Evolutionary conservation across 2,329 filamentous ascomycete species (phyloP).

Genomic region (Cladobotryum protrusum): DNA sequence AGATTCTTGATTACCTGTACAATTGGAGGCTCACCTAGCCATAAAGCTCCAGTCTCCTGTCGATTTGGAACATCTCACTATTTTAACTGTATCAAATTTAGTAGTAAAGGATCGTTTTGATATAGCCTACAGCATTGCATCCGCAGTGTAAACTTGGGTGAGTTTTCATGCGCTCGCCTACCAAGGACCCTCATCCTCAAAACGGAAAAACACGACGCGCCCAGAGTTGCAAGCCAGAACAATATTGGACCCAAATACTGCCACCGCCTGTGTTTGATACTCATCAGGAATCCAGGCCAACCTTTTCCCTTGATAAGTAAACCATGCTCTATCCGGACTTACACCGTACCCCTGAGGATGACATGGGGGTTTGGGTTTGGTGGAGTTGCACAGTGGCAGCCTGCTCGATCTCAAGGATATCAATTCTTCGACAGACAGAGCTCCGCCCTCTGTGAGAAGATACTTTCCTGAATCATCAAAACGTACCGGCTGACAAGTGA

Average conservation of each 20-base stretch:
- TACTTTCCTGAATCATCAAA: background rate
- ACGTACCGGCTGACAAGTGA: background rate
- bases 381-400: background rate
- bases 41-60: no score
- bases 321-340: constrained; percentile 6
- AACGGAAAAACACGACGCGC: background rate
- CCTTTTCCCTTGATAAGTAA: constrained; percentile 7
- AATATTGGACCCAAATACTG: constrained; percentile 5
- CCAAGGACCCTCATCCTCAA: background rate
- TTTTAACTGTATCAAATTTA: no score
- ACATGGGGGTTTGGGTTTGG: background rate
- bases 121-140: no score
- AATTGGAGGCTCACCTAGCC: no score
- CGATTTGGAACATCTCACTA: no score
- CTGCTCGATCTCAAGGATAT: background rate
- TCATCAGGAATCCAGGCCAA: constrained; percentile 11
- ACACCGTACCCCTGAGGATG: background rate
- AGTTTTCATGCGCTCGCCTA: no score
- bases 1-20: no score
- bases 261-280: constrained; percentile 1
- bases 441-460: background rate
- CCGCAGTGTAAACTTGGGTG: no score
- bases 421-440: background rate
- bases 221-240: constrained; percentile 10
- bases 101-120: no score